These are phyloP conservation scores for Dactylella cylindrospora DNA, from an alignment of 2,329 filamentous ascomycete genomes.

Conservation along the genomic window DNA sequence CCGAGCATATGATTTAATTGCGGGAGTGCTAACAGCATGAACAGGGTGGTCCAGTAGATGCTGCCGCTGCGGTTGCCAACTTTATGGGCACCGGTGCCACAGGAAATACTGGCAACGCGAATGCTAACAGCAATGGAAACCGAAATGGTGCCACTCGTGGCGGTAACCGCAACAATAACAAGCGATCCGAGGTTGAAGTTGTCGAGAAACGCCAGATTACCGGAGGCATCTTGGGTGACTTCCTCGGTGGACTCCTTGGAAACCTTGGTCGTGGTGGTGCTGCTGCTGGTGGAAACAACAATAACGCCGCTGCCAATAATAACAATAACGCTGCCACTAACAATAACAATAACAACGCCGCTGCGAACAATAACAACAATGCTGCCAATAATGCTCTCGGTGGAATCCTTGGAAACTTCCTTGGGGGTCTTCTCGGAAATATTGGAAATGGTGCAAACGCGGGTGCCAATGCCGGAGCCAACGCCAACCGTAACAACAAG, in stretches of 20 bases:
- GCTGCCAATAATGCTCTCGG: no score
- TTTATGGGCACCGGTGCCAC: slow-evolving; percentile 60
- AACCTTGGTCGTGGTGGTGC: no score
- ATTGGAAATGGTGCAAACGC: slow-evolving; percentile 46
- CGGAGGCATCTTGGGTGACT: no score
- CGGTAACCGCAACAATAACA: background rate
- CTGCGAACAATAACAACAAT: slow-evolving; percentile 56
- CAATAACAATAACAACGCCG: slow-evolving; percentile 53
- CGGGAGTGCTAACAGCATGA: slow-evolving; percentile 52
- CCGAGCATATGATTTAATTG: background rate
- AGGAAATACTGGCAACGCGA: slow-evolving; percentile 6
- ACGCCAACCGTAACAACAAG: slow-evolving; percentile 48
- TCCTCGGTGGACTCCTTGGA: no score
- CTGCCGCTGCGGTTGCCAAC: slow-evolving; percentile 60
- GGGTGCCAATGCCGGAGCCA: slow-evolving; percentile 50
- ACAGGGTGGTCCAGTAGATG: slow-evolving; percentile 60
- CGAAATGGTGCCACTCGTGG: background rate
- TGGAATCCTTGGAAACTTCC: no score
- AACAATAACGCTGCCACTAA: slow-evolving; percentile 52
- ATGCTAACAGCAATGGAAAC: slow-evolving; percentile 14
- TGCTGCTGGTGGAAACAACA: no score
- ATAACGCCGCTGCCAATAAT: no score
- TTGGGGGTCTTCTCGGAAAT: no score
- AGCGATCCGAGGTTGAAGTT: no score
- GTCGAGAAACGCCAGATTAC: no score